Evolutionary conservation across 371 early-diverging fungal genomes (phyloP).

Genomic region (Batrachochytrium dendrobatidis): DNA sequence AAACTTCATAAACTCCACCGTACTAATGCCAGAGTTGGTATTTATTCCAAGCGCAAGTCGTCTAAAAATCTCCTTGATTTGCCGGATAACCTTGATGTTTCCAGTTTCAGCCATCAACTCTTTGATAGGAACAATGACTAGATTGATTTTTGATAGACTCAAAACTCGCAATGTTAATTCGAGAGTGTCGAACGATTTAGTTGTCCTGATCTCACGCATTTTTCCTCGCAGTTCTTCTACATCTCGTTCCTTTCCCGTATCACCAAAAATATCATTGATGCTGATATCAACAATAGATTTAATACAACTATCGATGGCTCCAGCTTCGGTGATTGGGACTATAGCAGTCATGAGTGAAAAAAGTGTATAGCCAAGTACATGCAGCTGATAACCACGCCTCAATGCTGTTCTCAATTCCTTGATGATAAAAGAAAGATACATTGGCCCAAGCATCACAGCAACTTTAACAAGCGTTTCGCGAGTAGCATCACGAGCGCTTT

Average conservation of each 20-base stretch:
- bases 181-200: slow-evolving; percentile 73
- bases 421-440: slow-evolving; percentile 78
- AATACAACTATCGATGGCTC: slow-evolving; percentile 74
- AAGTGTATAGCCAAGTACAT: slow-evolving; percentile 87
- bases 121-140: slow-evolving; percentile 74
- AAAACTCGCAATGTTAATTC: slow-evolving; percentile 65
- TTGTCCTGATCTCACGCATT: slow-evolving; percentile 79
- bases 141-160: slow-evolving; percentile 54
- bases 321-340: slow-evolving; percentile 40
- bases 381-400: slow-evolving; percentile 79
- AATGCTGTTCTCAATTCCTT: slow-evolving; percentile 74
- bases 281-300: slow-evolving; percentile 61
- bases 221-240: slow-evolving; percentile 80
- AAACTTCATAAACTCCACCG: slow-evolving; percentile 65
- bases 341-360: slow-evolving; percentile 67
- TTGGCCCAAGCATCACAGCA: slow-evolving; percentile 69
- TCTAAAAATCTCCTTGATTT: slow-evolving; percentile 71
- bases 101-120: slow-evolving; percentile 79
- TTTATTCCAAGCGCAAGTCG: slow-evolving; percentile 71
- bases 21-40: slow-evolving; percentile 61
- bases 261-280: slow-evolving; percentile 86
- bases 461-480: slow-evolving; percentile 84
- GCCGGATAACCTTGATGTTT: slow-evolving; percentile 59
- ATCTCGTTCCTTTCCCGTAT: slow-evolving; percentile 80
- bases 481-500: slow-evolving; percentile 76